These are phyloP conservation scores for Maudiozyma turicensis DNA, from an alignment of 805 yeast genomes.

Conservation along the genomic window DNA sequence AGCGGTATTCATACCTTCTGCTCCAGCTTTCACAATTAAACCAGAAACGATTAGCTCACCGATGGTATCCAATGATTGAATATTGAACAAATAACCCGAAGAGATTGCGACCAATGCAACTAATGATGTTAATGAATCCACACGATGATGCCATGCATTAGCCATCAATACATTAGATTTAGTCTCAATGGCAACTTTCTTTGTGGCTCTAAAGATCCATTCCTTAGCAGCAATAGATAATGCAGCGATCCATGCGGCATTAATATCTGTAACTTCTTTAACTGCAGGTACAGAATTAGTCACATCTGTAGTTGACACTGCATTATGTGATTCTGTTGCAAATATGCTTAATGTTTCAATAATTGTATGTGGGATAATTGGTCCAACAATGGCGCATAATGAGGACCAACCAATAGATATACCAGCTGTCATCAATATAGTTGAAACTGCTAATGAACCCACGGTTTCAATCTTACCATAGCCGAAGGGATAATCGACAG, in stretches of 20 bases:
- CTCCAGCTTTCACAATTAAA: conserved; percentile 74
- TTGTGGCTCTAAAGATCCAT: conserved; percentile 74
- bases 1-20: conserved; percentile 56
- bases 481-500: conserved; percentile 64
- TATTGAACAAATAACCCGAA: conserved; percentile 64
- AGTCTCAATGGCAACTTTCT: conserved; percentile 61
- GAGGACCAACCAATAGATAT: conserved; percentile 83
- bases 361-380: conserved; percentile 50
- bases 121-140: conserved; percentile 80
- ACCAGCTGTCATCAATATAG: conserved; percentile 78
- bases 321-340: conserved; percentile 23
- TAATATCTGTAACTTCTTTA: conserved; percentile 48
- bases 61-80: conserved; percentile 78
- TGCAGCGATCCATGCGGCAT: conserved; percentile 92
- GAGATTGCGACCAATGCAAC: conserved; percentile 84
- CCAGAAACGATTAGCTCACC: conserved; percentile 82
- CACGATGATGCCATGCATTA: conserved; percentile 97
- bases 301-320: background rate
- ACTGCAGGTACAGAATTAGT: background rate
- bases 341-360: conserved; percentile 35
- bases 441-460: conserved; percentile 82
- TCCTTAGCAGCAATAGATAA: conserved; percentile 81
- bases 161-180: conserved; percentile 86
- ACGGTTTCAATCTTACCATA: conserved; percentile 88
- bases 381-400: conserved; percentile 54